Percentiles rank a stretch among this genome's conserved stretches.
These are phyloP conservation scores for Halenospora varia DNA, from an alignment of 495 filamentous ascomycete species.

Conservation along the genomic window DNA sequence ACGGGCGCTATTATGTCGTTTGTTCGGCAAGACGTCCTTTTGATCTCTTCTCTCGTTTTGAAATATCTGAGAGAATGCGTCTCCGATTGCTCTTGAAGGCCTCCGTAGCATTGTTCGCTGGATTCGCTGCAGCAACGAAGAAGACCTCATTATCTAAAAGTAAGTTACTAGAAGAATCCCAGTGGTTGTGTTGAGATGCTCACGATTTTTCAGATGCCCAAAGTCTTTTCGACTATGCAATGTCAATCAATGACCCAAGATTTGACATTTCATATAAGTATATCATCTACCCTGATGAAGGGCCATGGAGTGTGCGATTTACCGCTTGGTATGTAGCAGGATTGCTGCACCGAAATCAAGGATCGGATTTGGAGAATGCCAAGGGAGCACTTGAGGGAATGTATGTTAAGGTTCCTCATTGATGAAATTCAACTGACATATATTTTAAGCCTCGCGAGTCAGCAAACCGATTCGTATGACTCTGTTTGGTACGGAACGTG, in stretches of 20 bases:
- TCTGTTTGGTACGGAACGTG: slow-evolving; percentile 31
- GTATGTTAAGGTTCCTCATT: slow-evolving; percentile 12
- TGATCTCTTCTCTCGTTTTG: not conserved
- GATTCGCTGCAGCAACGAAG: not conserved
- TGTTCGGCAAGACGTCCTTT: not conserved
- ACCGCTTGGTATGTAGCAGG: slow-evolving; percentile 31
- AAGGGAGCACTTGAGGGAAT: slow-evolving; percentile 29
- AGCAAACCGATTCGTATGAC: slow-evolving; percentile 24
- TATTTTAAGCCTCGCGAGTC: slow-evolving; percentile 17
- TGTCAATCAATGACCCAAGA: slow-evolving; percentile 28
- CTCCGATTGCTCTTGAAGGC: slow-evolving; percentile 1
- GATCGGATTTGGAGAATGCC: slow-evolving; percentile 26
- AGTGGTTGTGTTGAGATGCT: slow-evolving; percentile 4
- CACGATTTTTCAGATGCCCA: slow-evolving; percentile 22
- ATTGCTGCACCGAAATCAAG: slow-evolving; percentile 27
- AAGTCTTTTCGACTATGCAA: slow-evolving; percentile 28
- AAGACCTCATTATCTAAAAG: slow-evolving; percentile 4
- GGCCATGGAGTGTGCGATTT: slow-evolving; percentile 31
- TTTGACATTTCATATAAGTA: slow-evolving; percentile 31
- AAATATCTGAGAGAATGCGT: slow-evolving; percentile 1
- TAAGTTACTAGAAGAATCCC: not conserved
- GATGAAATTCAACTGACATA: not conserved
- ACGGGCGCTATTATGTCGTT: not conserved
- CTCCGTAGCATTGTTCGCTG: not conserved
- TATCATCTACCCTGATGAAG: slow-evolving; percentile 27